A percentile compares a stretch with the other conserved stretches of the same genome.
phyloP scores from a whole-genome alignment of 1,139 yeast species.

The Debaryomyces nepalensis region DNA sequence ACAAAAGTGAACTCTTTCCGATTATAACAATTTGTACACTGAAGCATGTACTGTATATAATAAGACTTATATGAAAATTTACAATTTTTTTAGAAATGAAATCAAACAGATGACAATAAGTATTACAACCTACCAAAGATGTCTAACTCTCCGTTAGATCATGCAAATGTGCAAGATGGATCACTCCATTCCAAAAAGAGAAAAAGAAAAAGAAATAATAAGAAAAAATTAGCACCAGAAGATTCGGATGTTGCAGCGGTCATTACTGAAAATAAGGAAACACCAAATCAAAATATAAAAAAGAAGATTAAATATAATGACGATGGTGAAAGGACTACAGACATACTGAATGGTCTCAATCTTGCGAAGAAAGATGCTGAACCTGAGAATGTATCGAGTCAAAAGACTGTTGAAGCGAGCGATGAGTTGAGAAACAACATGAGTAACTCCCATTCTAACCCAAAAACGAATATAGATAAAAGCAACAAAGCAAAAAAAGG shows the following conservation, averaged over 20 bases:
- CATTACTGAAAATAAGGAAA: conserved; percentile 1
- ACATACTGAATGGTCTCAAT: background rate
- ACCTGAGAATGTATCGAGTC: conserved; percentile 8
- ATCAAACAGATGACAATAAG: background rate
- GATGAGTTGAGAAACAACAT: conserved; percentile 3
- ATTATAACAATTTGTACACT: background rate
- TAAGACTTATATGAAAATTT: conserved; percentile 3
- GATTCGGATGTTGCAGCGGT: background rate
- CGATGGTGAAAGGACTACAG: conserved; percentile 14
- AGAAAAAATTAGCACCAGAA: conserved; percentile 13
- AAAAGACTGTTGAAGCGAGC: background rate
- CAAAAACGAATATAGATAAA: background rate
- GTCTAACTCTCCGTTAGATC: conserved; percentile 13
- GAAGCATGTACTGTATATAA: conserved; percentile 8
- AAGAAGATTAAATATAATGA: conserved; percentile 39
- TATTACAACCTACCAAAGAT: background rate
- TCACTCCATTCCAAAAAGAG: conserved; percentile 18
- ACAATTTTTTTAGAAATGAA: conserved; percentile 3
- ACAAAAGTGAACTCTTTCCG: background rate
- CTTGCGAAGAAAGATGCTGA: background rate
- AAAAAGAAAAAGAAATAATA: conserved; percentile 28
- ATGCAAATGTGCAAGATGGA: background rate
- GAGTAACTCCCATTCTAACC: background rate
- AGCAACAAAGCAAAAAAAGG: conserved; percentile 8
- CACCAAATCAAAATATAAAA: conserved; percentile 16